Conservation (phyloP, 2,329 filamentous ascomycete species). For the Aspergillus pseudonomiae region DNA sequence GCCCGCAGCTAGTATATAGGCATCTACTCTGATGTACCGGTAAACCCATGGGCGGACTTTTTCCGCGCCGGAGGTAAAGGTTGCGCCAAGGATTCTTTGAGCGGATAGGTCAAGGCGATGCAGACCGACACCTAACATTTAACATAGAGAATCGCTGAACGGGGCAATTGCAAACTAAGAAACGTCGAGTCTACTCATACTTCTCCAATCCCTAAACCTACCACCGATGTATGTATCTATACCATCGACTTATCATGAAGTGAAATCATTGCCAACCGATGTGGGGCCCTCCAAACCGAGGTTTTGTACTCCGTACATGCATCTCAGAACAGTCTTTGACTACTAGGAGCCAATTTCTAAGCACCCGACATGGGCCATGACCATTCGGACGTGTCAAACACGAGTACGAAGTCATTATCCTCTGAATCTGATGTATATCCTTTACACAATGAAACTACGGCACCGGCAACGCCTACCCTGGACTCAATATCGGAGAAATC, state of each 20-base stretch:
- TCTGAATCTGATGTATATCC: conserved; percentile 18
- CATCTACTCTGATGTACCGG: not conserved
- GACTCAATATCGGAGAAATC: conserved; percentile 12
- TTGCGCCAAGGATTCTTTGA: not conserved
- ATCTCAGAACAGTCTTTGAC: conserved; percentile 11
- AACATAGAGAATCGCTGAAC: not conserved
- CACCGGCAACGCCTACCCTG: conserved; percentile 12
- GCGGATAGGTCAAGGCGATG: not conserved
- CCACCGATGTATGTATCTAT: not conserved
- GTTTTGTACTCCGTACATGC: conserved; percentile 16
- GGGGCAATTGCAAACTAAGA: not conserved
- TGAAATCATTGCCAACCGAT: conserved; percentile 8
- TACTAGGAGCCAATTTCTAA: conserved; percentile 10
- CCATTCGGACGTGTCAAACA: conserved; percentile 24
- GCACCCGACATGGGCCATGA: conserved; percentile 37
- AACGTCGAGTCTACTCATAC: not conserved
- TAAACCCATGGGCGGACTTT: not conserved
- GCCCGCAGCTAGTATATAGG: not conserved
- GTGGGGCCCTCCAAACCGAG: conserved; percentile 7
- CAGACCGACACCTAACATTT: not conserved
- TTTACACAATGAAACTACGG: conserved; percentile 15
- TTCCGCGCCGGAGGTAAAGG: not conserved
- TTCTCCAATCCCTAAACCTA: not conserved
- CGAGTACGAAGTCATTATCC: conserved; percentile 22
- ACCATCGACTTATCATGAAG: conserved; percentile 15